Evolutionary conservation across 768 basidiomycete species (phyloP), one percentile per base, ranked within the genome.

Genomic region (Suillus placidus): DNA sequence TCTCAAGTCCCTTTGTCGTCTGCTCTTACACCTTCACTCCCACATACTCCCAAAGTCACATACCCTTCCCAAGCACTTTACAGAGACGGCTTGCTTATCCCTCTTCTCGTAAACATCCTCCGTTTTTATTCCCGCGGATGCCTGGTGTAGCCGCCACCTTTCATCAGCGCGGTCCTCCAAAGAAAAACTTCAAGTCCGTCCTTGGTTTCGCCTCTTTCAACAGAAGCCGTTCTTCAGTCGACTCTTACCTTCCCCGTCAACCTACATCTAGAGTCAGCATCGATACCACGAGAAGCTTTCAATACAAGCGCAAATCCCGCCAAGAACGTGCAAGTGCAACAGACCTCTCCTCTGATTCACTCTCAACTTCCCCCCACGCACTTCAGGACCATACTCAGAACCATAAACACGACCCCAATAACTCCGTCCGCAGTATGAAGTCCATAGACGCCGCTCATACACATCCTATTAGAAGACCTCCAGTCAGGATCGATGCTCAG

Each of bases 401-500:
- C 38, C 66, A 64, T 34, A 74, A 60, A 60, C 42, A 64, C 66
- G 54, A 62, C 60, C 42, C 58, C 62, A 66, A 56, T 45, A 67
- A 67, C 69, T 66, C 74, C 75, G 74, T 73, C 72, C 73, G 76
- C 72, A 79, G 73, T 66, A 83, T 83, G 82, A 81, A 79, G 67
- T 71, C 67, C 69, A 60, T 83, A 73, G 84, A 84, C 68, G 68
- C 78, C 71, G 80, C 78, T 71, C 76, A 80, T 69, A 78, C 79
- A 65, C 76, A 79, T 47, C 75, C 78, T 71, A 76, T 64, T 66
- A 76, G 84, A 69, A 81, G 84, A 73, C 83, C 78, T 64, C 84
- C 83, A 51, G 82, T 87, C 40, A 85, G 91, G 57, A 82, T 89
- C 67, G 91, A 93, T 75, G 82, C 82, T 51, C 87, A 92, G 77